Percentiles rank a stretch among this genome's conserved stretches.
These are phyloP conservation scores for Anethum foeniculum DNA, from an alignment of 140 eudicot genomes.

Conservation along the genomic window DNA sequence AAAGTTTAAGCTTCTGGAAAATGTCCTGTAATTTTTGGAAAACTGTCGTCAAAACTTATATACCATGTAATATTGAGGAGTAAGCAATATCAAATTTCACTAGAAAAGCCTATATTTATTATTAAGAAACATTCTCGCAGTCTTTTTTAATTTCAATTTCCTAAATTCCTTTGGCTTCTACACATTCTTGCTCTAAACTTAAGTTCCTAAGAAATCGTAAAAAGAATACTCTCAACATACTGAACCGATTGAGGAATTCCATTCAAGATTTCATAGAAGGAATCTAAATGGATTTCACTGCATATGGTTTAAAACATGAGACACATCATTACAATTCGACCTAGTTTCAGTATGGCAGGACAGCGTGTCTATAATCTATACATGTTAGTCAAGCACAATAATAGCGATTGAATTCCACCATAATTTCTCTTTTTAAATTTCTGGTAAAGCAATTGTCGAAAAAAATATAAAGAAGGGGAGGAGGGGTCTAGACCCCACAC, in stretches of 20 bases:
- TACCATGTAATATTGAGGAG: neutral
- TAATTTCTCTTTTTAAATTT: too few relatives aligned
- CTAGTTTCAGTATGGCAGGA: neutral
- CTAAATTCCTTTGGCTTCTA: neutral
- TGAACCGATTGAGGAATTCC: neutral
- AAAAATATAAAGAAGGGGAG: too few relatives aligned
- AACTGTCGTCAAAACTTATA: neutral
- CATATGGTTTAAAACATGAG: neutral
- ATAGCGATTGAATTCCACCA: too few relatives aligned
- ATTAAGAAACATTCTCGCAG: neutral
- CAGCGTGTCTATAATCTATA: neutral
- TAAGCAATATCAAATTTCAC: neutral
- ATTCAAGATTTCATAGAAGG: neutral
- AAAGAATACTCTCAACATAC: neutral
- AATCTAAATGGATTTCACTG: too few relatives aligned
- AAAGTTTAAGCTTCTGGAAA: conserved; percentile 66
- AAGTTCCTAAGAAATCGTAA: neutral
- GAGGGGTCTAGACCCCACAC: too few relatives aligned
- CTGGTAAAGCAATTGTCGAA: too few relatives aligned
- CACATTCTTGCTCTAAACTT: neutral
- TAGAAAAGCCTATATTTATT: neutral
- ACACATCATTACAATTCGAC: neutral
- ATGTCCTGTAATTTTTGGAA: conserved; percentile 54
- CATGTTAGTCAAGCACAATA: neutral
- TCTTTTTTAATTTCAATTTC: neutral